phyloP scores from a whole-genome alignment of 495 filamentous ascomycete species.

The Gamarada debralockiae region DNA sequence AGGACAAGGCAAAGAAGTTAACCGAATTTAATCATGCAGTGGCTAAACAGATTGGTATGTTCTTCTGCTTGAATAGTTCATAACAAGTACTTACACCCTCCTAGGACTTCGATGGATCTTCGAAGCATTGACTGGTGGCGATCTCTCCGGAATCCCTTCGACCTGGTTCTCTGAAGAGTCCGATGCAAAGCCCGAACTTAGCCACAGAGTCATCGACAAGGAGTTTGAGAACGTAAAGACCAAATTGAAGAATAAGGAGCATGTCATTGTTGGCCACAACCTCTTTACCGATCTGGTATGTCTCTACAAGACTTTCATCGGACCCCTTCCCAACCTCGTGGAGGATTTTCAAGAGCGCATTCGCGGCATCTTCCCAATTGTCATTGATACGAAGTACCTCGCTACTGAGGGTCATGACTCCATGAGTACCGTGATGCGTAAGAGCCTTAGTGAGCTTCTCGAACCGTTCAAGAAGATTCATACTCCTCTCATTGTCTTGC shows the following conservation, averaged over 20 bases:
- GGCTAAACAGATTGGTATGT: conserved; percentile 30
- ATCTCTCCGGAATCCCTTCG: conserved; percentile 47
- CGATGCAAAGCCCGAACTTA: conserved; percentile 14
- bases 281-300: conserved; percentile 71
- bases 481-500: conserved; percentile 41
- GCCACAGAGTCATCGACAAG: conserved; percentile 23
- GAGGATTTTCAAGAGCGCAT: conserved; percentile 62
- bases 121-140: conserved; percentile 61
- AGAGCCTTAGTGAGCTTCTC: conserved; percentile 12
- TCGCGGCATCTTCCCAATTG: conserved; percentile 56
- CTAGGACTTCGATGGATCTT: conserved; percentile 66
- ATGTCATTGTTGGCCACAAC: conserved; percentile 73
- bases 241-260: conserved; percentile 39
- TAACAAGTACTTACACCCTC: conserved; percentile 1
- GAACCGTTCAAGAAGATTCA: conserved; percentile 10
- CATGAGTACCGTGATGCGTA: conserved; percentile 7
- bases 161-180: conserved; percentile 30
- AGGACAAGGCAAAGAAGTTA: conserved; percentile 12
- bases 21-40: conserved; percentile 19
- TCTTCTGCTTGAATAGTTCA: background rate
- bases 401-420: conserved; percentile 34
- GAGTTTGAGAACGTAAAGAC: conserved; percentile 31
- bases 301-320: conserved; percentile 66
- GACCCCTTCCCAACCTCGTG: conserved; percentile 55
- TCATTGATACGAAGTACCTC: conserved; percentile 80